Evolutionary conservation across 305 asterid species (phyloP).

Genomic region (Solanum hybrid): DNA sequence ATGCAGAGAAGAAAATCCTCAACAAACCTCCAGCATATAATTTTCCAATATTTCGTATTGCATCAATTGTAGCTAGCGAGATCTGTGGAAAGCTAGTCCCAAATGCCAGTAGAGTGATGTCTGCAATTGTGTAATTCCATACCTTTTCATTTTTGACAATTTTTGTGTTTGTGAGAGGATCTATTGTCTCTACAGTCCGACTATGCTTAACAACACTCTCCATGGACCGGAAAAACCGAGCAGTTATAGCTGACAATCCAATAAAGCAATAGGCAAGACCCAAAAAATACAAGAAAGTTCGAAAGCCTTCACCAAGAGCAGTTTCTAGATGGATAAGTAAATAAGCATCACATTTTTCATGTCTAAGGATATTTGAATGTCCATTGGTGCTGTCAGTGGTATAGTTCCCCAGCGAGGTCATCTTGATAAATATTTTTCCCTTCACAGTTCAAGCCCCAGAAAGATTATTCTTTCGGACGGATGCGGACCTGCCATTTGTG

Average conservation of each 20-base stretch:
- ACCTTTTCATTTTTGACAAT: conserved; percentile 42
- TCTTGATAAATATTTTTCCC: conserved; percentile 10
- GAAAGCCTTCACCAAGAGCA: conserved; percentile 38
- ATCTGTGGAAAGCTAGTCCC: conserved; percentile 96
- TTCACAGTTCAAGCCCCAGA: neutral
- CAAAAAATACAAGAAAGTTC: conserved; percentile 45
- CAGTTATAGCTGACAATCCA: conserved; percentile 82
- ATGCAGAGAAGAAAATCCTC: neutral
- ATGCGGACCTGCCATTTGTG: neutral
- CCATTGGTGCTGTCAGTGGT: conserved; percentile 17
- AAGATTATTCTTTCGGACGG: neutral
- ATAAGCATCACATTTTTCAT: conserved; percentile 39
- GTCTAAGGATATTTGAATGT: conserved; percentile 21
- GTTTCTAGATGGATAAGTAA: conserved; percentile 41
- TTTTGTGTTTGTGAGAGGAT: conserved; percentile 44
- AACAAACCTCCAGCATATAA: conserved; percentile 76
- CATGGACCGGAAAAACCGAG: conserved; percentile 79
- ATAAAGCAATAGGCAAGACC: conserved; percentile 73
- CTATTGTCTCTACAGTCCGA: conserved; percentile 45
- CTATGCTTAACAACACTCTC: conserved; percentile 73
- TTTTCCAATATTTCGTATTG: conserved; percentile 66
- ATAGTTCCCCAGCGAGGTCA: conserved; percentile 26
- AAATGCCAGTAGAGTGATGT: conserved; percentile 68
- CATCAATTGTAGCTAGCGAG: conserved; percentile 84
- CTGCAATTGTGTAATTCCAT: conserved; percentile 85